These are phyloP conservation scores for Tricholoma hemisulphureum DNA, from an alignment of 768 basidiomycete species.

Conservation along the genomic window DNA sequence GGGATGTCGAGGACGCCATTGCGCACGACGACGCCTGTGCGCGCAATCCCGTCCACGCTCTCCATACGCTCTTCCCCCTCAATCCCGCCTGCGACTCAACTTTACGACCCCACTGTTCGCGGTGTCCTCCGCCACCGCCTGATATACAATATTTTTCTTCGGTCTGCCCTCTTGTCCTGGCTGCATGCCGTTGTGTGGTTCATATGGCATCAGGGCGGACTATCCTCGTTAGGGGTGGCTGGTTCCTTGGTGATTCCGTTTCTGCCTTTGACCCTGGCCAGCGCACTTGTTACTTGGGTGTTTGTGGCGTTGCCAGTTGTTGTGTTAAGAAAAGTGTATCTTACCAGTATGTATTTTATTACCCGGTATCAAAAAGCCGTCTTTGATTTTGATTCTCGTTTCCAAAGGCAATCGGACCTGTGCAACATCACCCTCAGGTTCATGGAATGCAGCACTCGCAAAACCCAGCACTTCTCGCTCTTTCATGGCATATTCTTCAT, in stretches of 20 bases:
- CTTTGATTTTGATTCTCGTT: background rate
- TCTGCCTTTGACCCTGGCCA: constrained; percentile 42
- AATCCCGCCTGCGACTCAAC: constrained; percentile 55
- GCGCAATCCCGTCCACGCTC: constrained; percentile 48
- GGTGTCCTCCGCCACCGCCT: constrained; percentile 61
- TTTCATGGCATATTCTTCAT: constrained; percentile 45
- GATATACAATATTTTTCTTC: constrained; percentile 49
- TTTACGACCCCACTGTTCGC: constrained; percentile 68
- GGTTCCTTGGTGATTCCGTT: constrained; percentile 38
- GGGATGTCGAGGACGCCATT: constrained; percentile 18
- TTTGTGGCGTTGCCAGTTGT: constrained; percentile 55
- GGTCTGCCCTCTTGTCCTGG: constrained; percentile 50
- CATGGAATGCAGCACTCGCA: constrained; percentile 43
- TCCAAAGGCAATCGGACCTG: constrained; percentile 44
- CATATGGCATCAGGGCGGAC: constrained; percentile 44
- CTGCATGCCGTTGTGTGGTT: constrained; percentile 38
- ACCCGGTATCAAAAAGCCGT: no score
- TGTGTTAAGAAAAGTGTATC: constrained; percentile 54
- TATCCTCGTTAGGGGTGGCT: constrained; percentile 26
- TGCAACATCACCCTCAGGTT: constrained; percentile 51
- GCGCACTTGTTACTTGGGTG: constrained; percentile 46
- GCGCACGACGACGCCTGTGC: constrained; percentile 40
- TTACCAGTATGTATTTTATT: constrained; percentile 50
- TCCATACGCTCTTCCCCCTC: constrained; percentile 50
- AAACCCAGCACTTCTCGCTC: constrained; percentile 47